phyloP scores from a whole-genome alignment of 2,329 filamentous ascomycete genomes.

The Leptographium wingfieldii region DNA sequence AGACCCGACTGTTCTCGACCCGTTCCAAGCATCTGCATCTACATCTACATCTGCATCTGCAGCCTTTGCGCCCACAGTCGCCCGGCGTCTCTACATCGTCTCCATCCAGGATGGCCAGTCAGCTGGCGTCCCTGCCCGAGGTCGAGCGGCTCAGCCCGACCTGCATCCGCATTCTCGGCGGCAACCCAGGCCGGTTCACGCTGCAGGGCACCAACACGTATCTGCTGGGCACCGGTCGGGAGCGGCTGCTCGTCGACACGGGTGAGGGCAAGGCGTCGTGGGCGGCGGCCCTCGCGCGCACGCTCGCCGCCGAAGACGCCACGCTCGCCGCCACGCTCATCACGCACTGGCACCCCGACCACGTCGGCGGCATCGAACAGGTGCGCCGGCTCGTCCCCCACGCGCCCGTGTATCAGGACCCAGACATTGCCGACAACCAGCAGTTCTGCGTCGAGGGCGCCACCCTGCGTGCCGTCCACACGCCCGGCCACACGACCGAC shows the following conservation, averaged over 20 bases:
- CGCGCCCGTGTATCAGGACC: slow-evolving; percentile 48
- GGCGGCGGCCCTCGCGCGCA: slow-evolving; percentile 50
- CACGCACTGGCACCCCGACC: slow-evolving; percentile 89
- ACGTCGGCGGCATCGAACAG: slow-evolving; percentile 69
- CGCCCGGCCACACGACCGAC: slow-evolving; percentile 58
- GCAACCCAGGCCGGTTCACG: slow-evolving; percentile 76
- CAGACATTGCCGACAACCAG: slow-evolving; percentile 37
- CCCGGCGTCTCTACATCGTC: not conserved
- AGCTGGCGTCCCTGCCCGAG: slow-evolving; percentile 53
- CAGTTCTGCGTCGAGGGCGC: slow-evolving; percentile 37
- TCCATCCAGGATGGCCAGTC: slow-evolving; percentile 37
- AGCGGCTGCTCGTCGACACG: slow-evolving; percentile 77
- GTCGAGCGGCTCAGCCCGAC: slow-evolving; percentile 66
- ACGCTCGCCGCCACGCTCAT: slow-evolving; percentile 59
- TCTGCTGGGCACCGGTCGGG: slow-evolving; percentile 62
- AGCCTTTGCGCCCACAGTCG: too few relatives aligned
- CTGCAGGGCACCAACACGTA: slow-evolving; percentile 88
- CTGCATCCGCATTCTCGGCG: slow-evolving; percentile 75
- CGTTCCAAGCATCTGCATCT: not conserved
- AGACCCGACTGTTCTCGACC: too few relatives aligned
- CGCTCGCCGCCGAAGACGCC: slow-evolving; percentile 55
- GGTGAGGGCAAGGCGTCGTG: slow-evolving; percentile 70
- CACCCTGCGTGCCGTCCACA: slow-evolving; percentile 49
- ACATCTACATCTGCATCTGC: not conserved
- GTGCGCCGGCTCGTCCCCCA: slow-evolving; percentile 44